These are phyloP conservation scores for Yarrowia osloensis DNA, from an alignment of 805 yeast species.

Conservation along the genomic window DNA sequence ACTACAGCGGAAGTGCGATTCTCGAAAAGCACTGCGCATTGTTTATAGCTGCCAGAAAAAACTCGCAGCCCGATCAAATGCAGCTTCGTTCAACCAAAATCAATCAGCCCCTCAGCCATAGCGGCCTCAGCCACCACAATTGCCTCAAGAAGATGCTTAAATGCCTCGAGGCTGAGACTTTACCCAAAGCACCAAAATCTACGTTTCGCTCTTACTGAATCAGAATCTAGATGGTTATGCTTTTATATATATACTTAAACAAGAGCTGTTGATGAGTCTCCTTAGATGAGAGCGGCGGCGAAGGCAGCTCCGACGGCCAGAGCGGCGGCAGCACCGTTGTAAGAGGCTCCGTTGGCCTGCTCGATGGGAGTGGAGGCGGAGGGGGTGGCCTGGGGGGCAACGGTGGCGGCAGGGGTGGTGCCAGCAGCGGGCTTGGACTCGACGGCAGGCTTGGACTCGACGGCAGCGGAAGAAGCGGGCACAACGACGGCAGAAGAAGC, in stretches of 20 bases:
- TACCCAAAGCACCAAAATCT: not conserved
- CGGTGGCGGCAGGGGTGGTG: not conserved
- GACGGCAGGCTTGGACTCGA: conserved; percentile 12
- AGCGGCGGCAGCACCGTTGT: conserved; percentile 29
- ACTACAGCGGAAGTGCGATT: no score
- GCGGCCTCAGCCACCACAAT: no score
- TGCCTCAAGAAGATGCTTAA: no score
- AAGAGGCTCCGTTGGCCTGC: conserved; percentile 30
- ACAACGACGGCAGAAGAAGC: no score
- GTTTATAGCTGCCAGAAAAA: no score
- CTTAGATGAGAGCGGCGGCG: conserved; percentile 31
- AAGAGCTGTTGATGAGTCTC: conserved; percentile 2
- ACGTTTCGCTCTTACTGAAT: not conserved
- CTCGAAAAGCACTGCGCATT: no score
- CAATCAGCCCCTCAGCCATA: no score
- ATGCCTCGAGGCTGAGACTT: not conserved
- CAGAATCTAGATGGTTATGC: conserved; percentile 26
- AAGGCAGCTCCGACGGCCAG: conserved; percentile 29
- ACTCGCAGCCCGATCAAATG: no score
- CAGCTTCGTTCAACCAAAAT: no score
- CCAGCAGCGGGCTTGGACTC: conserved; percentile 18
- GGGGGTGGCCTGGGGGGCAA: conserved; percentile 19
- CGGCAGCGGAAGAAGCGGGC: not conserved
- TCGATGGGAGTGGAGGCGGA: conserved; percentile 6
- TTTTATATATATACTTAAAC: conserved; percentile 22